A percentile compares a stretch with the other conserved stretches of the same genome.
Evolutionary conservation across 1,284 basidiomycete genomes (phyloP).

Genomic region (Pseudozyma thailandica): DNA sequence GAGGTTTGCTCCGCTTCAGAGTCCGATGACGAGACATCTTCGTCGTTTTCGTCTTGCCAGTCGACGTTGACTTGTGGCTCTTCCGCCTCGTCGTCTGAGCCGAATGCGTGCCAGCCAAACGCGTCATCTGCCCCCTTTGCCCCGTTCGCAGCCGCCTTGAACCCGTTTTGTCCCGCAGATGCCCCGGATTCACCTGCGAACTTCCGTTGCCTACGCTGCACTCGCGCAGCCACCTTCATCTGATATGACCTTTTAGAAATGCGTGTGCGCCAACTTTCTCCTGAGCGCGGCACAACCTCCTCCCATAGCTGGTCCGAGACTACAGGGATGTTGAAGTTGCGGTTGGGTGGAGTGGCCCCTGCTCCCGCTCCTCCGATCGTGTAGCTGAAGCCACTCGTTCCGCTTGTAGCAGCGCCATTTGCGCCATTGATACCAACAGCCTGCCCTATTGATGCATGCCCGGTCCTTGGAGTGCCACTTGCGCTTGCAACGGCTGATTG

Average conservation of each 20-base stretch:
- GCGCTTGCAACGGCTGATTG: conserved; percentile 10
- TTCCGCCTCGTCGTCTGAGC: conserved; percentile 21
- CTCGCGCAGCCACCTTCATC: conserved; percentile 12
- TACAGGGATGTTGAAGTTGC: conserved; percentile 35
- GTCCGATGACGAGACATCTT: conserved; percentile 13
- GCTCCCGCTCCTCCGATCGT: conserved; percentile 22
- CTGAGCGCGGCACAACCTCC: conserved; percentile 44
- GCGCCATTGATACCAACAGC: conserved; percentile 4
- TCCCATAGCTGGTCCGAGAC: conserved; percentile 52
- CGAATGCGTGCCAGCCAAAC: conserved; percentile 37
- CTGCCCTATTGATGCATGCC: conserved; percentile 4
- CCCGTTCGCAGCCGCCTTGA: background rate
- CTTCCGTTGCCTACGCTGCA: conserved; percentile 17
- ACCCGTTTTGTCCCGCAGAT: too few relatives aligned
- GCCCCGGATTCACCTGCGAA: too few relatives aligned
- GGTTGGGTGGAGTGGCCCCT: conserved; percentile 17
- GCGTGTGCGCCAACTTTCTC: conserved; percentile 26
- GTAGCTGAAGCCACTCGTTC: conserved; percentile 16
- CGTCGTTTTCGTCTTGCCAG: conserved; percentile 17
- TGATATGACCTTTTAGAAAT: conserved; percentile 24
- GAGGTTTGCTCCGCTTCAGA: conserved; percentile 16
- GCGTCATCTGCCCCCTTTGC: background rate
- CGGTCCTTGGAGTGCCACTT: conserved; percentile 11
- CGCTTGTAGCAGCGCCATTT: background rate
- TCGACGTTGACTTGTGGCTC: conserved; percentile 1